Evolutionary conservation across 2,329 filamentous ascomycete genomes (phyloP).

Genomic region (Ophiostoma populinum): DNA sequence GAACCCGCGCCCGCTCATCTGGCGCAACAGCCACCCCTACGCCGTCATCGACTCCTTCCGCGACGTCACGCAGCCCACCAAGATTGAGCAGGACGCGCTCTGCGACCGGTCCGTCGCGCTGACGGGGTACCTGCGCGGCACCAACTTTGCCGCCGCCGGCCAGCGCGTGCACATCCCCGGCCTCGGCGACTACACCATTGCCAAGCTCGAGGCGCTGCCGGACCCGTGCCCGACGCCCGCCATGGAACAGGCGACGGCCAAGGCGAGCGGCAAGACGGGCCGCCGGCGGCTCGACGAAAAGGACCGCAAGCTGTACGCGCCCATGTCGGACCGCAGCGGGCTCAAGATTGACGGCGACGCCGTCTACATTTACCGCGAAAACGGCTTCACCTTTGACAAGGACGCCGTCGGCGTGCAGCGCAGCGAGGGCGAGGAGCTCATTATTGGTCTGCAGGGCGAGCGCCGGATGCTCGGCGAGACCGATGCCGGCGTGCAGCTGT

Average conservation of each 20-base stretch:
- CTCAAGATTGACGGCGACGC: slow-evolving; percentile 94
- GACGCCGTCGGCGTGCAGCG: slow-evolving; percentile 52
- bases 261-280: slow-evolving; percentile 59
- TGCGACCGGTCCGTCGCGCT: slow-evolving; percentile 83
- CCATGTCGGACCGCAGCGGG: slow-evolving; percentile 95
- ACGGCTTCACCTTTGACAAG: slow-evolving; percentile 58
- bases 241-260: slow-evolving; percentile 75
- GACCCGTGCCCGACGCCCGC: slow-evolving; percentile 91
- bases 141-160: slow-evolving; percentile 74
- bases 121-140: slow-evolving; percentile 86
- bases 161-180: slow-evolving; percentile 86
- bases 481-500: slow-evolving; percentile 69
- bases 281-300: slow-evolving; percentile 80
- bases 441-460: slow-evolving; percentile 74
- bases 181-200: slow-evolving; percentile 72
- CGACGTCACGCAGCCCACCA: slow-evolving; percentile 84
- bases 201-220: slow-evolving; percentile 69
- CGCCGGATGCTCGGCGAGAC: slow-evolving; percentile 67
- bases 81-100: slow-evolving; percentile 72
- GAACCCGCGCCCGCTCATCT: slow-evolving; percentile 87
- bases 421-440: slow-evolving; percentile 89
- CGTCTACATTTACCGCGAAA: slow-evolving; percentile 66
- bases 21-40: slow-evolving; percentile 94
- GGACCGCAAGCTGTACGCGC: slow-evolving; percentile 88
- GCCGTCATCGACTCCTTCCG: slow-evolving; percentile 84